Conservation (phyloP, 345 rosid species). For the Pugionium cornutum region DNA sequence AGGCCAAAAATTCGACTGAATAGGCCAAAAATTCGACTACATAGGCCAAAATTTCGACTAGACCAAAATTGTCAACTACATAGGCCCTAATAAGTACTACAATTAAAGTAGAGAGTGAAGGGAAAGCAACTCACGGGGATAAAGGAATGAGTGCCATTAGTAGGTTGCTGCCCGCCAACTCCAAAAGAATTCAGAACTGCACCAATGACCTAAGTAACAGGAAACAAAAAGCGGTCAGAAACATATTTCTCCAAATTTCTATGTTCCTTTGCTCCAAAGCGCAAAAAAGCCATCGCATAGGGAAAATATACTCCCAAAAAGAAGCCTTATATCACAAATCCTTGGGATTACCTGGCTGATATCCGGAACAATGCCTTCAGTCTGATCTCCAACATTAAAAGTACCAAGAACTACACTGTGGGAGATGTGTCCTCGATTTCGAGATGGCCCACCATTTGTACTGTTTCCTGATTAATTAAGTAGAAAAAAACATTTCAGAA, state of each 20-base stretch:
- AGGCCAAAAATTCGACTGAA: no score
- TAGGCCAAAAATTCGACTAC: no score
- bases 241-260: not conserved
- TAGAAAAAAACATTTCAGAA: not conserved
- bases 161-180: conserved; percentile 57
- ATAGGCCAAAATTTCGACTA: no score
- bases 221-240: conserved; percentile 13
- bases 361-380: conserved; percentile 70
- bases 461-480: conserved; percentile 56
- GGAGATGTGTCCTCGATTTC: conserved; percentile 70
- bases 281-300: conserved; percentile 26
- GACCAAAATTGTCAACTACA: no score
- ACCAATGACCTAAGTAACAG: conserved; percentile 66
- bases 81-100: not conserved
- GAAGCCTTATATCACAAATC: conserved; percentile 13
- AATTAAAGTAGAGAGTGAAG: not conserved
- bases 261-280: conserved; percentile 1
- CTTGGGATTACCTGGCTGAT: conserved; percentile 53
- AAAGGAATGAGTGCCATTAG: conserved; percentile 54
- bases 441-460: conserved; percentile 53
- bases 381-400: conserved; percentile 80
- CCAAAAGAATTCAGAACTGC: conserved; percentile 85
- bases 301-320: not conserved
- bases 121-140: conserved; percentile 48
- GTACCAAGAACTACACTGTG: conserved; percentile 88